Base-by-base conservation (phyloP, 2,329 filamentous ascomycete genomes). In the Xenosphaeropsis pyriputrescens region DNA sequence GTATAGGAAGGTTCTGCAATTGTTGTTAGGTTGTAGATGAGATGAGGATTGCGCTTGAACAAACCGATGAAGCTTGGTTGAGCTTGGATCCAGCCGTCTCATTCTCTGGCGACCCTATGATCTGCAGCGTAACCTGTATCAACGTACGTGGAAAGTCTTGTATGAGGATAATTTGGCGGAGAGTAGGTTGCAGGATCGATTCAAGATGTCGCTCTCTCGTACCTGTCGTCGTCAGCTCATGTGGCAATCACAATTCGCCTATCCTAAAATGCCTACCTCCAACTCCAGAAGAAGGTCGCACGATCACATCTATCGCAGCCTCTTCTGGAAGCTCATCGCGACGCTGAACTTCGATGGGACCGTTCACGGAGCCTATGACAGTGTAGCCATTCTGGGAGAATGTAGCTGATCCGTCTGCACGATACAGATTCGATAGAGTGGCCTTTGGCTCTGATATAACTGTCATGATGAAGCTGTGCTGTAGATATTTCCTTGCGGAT, bases 251-350 rank as follows among this genome's bases (percentile, higher is more conserved):
- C 22, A 26, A 9, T 26, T 26, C 4, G 8, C 12, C 22, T 9
- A 16, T 19, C 17, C 32, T 38, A 29, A 43, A 15, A 31, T 35
- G 51, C 69, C 54, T 57, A 78, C 86, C 81, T 64, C 83, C 85
- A 34, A 91, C 78, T 13, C 88, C 88, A 45, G 80, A 77, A 29
- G 82, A 79, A 35, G 89, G 89, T 56, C 91, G 76, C 46, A 98
- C 74, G 55, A 89, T 77, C 41, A 98, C 84, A 59, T 96, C 91
- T 46, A 98, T 68, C 36, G 80, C 75, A 18, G 89, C 85, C 63
- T 95, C 86, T 58, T 93, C 88, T 6, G 91, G 82, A 47, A 91
- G 75, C 57, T 96, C 85, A 55, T 98, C 89, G 50, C 85, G 76
- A 51, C 88, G 75, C 49, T 78, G 76, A 13, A 89, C 85, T 63